Conservation (phyloP, 306 rosid genomes). For the Acacia acuminata region DNA sequence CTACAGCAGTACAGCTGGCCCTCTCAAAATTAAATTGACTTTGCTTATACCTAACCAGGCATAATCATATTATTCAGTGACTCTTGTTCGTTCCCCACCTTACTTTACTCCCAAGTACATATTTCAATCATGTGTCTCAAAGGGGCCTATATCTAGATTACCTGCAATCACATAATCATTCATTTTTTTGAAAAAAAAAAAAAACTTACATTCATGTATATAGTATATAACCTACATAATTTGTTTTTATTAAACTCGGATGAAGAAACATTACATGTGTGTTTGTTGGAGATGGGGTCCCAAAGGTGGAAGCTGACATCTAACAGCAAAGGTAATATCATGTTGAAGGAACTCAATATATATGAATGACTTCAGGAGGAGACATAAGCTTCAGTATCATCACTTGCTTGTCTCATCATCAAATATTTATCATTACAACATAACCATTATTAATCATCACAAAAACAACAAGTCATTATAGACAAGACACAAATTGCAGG, state of each 20-base stretch:
- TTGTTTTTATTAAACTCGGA: not conserved
- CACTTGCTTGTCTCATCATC: not conserved
- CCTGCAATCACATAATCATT: not conserved
- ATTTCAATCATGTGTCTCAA: slow-evolving; percentile 3
- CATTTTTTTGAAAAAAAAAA: not conserved
- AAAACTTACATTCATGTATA: not conserved
- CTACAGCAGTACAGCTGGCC: slow-evolving; percentile 52
- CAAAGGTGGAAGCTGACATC: not conserved
- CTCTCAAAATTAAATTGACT: slow-evolving; percentile 43
- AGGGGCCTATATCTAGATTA: not conserved
- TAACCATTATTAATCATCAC: not conserved
- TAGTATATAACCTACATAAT: not conserved
- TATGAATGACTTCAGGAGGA: not conserved
- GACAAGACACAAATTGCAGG: not conserved
- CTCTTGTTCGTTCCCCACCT: slow-evolving; percentile 33
- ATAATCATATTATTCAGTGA: slow-evolving; percentile 38
- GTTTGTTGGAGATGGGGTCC: slow-evolving; percentile 27
- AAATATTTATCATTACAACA: not conserved
- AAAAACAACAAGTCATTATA: not conserved
- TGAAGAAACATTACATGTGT: slow-evolving; percentile 36
- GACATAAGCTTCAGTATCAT: not conserved
- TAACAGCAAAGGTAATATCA: not conserved
- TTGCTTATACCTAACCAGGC: slow-evolving; percentile 40
- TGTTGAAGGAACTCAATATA: not conserved
- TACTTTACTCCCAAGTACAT: slow-evolving; percentile 34